Evolutionary conservation across 202 grass and related monocot genomes (phyloP).

Genomic region (Brachypodium distachyon): DNA sequence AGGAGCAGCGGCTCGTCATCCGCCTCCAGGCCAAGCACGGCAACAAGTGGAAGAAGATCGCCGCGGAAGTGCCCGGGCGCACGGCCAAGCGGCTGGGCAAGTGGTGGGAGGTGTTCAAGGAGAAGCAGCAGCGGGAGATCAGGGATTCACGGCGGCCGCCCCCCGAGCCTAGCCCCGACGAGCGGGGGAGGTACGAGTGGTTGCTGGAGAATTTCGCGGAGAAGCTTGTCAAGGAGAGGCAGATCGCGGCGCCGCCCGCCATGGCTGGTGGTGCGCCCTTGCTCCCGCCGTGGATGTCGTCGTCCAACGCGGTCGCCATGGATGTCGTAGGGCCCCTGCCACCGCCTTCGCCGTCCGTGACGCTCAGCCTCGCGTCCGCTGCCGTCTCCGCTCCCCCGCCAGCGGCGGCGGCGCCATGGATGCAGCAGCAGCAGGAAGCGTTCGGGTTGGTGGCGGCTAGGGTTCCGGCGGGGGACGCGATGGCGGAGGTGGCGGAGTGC

Average conservation of each 20-base stretch:
- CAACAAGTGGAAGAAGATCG: constrained; percentile 99
- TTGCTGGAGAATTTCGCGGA: constrained; percentile 96
- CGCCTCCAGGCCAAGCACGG: constrained; percentile 92
- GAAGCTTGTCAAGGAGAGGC: constrained; percentile 76
- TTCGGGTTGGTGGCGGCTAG: constrained; percentile 28
- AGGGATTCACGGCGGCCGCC: constrained; percentile 36
- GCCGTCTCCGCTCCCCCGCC: constrained; percentile 5
- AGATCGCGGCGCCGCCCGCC: constrained; percentile 15
- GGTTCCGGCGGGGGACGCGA: neutral
- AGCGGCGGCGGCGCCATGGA: constrained; percentile 1
- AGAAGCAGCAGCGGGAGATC: constrained; percentile 78
- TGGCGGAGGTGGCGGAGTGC: constrained; percentile 53
- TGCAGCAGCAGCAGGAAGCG: constrained; percentile 1
- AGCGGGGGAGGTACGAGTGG: constrained; percentile 62
- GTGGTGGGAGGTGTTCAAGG: constrained; percentile 99
- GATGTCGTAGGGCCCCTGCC: too few species aligned
- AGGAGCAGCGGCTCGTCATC: constrained; percentile 88
- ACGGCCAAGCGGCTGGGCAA: constrained; percentile 86
- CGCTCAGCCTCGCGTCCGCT: constrained; percentile 69
- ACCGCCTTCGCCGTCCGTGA: constrained; percentile 54
- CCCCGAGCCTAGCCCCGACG: constrained; percentile 43
- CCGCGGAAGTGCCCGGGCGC: constrained; percentile 79
- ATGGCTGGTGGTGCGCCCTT: too few species aligned
- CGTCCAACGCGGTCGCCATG: too few species aligned
- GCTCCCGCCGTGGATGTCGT: constrained; percentile 83